Evolutionary conservation across 2,329 filamentous ascomycete species (phyloP), one percentile per base, ranked within the genome.

Genomic region (Fusarium keratoplasticum): DNA sequence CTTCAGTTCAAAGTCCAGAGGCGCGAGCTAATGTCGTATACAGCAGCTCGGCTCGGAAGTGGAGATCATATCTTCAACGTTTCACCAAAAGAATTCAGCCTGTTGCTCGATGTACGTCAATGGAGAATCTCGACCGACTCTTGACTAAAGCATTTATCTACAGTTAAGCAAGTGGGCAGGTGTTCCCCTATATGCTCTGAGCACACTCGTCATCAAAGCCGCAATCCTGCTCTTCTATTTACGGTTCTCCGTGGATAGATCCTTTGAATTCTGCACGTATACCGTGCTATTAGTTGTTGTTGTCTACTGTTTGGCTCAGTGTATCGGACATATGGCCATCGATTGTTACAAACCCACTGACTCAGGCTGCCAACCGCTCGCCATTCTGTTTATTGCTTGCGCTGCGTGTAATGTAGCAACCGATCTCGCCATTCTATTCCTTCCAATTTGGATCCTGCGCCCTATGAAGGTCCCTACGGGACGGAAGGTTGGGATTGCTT

Each of bases 161-260:
- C 14, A 36, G 33, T 16, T 36, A 36, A 27, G 25, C 36, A 70
- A 33, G n/a, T 69, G 38, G 29, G 59, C 20, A 11, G 62, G 57
- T 3, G 29, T 63, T 14, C 66, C 63, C 7, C 6, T 63, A 1
- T 77, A 77, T 38, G 74, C 71, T 33, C 20, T 77, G 4, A 68
- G 71, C 6, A 71, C 74, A 1, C 27, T 76, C 8, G 71, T 77
- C 10, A 70, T 68, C 18, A 77, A 77, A 25, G 67, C 65, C 8
- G 75, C 75, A 5, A 70, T 77, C 9, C 58, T 77, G 1, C 25
- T 62, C 35, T 77, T 77, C 29, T 77, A 74, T 40, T 63, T 77
- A 2, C 74, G 75, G 1, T 77, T 77, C 18, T 61, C 66, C 25
- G 54, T 66, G 14, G 63, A 66, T 8, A 31, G n/a, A 16, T 22